These are phyloP conservation scores for Vickermania ingenoplastis DNA, from an alignment of 208 protist genomes.

Conservation along the genomic window DNA sequence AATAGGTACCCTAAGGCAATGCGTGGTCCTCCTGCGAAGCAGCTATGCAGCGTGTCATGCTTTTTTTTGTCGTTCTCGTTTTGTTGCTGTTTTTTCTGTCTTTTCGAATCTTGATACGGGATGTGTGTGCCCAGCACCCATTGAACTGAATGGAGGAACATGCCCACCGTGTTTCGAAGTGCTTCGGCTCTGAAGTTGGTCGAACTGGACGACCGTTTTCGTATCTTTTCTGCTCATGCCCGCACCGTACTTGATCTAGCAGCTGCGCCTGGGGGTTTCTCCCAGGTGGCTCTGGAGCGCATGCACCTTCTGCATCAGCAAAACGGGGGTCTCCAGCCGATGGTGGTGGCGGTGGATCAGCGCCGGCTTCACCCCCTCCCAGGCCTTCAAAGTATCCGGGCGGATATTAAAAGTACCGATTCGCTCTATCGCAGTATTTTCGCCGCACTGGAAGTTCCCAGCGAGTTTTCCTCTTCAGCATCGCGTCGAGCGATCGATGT, in stretches of 20 bases:
- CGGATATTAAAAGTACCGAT: constrained; percentile 43
- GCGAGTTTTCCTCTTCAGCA: not conserved
- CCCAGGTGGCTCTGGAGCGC: constrained; percentile 49
- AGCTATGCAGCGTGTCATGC: no score
- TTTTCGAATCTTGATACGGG: no score
- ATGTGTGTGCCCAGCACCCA: no score
- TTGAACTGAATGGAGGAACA: no score
- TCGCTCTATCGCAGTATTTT: constrained; percentile 11
- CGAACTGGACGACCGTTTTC: constrained; percentile 40
- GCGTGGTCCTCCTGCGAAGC: no score
- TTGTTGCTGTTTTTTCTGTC: no score
- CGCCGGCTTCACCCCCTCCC: constrained; percentile 35
- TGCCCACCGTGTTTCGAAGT: constrained; percentile 3
- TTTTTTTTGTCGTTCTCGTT: no score
- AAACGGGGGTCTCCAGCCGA: constrained; percentile 1
- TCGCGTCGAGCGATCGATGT: constrained; percentile 19
- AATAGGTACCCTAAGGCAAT: no score
- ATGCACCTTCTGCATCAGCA: constrained; percentile 16
- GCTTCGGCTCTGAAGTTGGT: constrained; percentile 46
- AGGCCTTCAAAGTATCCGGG: constrained; percentile 17
- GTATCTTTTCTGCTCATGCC: constrained; percentile 21
- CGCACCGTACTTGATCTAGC: constrained; percentile 58
- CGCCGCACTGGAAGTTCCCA: constrained; percentile 1
- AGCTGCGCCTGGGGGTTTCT: constrained; percentile 59
- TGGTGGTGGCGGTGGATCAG: constrained; percentile 60